Percentiles rank a stretch among this genome's conserved stretches.
These are phyloP conservation scores for Penicillium turbatum DNA, from an alignment of 495 filamentous ascomycete species.

Conservation along the genomic window DNA sequence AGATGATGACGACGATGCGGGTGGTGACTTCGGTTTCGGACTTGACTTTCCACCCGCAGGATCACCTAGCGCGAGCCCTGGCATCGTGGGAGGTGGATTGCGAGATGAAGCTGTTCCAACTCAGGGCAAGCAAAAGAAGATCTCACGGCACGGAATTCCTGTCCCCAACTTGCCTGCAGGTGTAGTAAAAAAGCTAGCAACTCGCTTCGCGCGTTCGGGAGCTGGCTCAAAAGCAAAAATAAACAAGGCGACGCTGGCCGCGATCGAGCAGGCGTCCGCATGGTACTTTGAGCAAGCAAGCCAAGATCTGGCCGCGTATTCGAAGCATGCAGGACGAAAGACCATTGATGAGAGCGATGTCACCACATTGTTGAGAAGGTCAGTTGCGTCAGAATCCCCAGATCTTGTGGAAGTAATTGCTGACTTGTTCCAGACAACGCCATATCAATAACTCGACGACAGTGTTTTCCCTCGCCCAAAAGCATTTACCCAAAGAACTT, in stretches of 20 bases:
- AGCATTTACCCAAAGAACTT: conserved; percentile 75
- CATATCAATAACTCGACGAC: conserved; percentile 67
- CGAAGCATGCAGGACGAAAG: conserved; percentile 75
- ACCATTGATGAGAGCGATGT: conserved; percentile 84
- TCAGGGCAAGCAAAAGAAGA: conserved; percentile 45
- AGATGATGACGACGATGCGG: conserved; percentile 23
- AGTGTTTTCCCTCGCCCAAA: conserved; percentile 76
- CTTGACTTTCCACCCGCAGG: conserved; percentile 25
- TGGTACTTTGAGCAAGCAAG: conserved; percentile 86
- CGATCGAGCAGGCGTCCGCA: conserved; percentile 73
- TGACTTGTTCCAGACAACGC: conserved; percentile 62
- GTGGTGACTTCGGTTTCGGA: conserved; percentile 32
- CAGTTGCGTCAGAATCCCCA: conserved; percentile 20
- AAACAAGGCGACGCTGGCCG: conserved; percentile 63
- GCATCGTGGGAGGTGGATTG: conserved; percentile 40
- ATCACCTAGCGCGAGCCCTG: conserved; percentile 37
- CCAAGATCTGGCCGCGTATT: conserved; percentile 73
- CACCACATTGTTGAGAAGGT: conserved; percentile 75
- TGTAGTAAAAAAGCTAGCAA: conserved; percentile 72
- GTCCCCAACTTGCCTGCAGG: conserved; percentile 68
- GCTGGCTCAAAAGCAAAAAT: conserved; percentile 61
- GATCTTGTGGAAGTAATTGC: conserved; percentile 14
- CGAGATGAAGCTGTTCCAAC: conserved; percentile 31
- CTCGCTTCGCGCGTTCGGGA: conserved; percentile 59
- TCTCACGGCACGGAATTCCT: conserved; percentile 70